Base-by-base conservation (phyloP, 345 rosid genomes). In the Noccaea bulbosa region DNA sequence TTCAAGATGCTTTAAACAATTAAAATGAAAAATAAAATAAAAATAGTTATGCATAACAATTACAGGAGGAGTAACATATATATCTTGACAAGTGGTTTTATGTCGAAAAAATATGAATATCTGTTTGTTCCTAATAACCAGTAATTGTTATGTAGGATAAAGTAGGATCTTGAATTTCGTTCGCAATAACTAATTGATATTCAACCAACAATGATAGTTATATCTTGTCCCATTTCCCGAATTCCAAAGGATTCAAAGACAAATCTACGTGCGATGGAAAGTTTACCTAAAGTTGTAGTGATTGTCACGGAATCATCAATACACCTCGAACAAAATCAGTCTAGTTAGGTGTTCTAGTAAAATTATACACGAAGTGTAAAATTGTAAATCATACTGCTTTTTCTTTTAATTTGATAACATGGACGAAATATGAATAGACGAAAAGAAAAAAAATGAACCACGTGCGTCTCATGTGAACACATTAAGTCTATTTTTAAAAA, bases 381-480 rank as follows among this genome's bases (percentile, higher is more conserved):
- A 16, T 17, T 17, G 5, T 33, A 5, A 5, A 33, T 5, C 6
- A 24, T 33, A 37, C 35, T 14, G 33, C 24, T 12, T 8, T 22
- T 43, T 6, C 34, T 5, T 11, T 40, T 45, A 20, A 40, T 27
- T 27, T 27, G 30, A 20, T 45, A 58, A 12, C 9, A 62, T 40
- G 57, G 68, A 59, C 67, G 33, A 20, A 33, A 43, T 39, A 55
- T 70, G 44, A 68, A 68, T 4, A 24, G 17, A 41, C 9, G 35
- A 7, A 60, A 32, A 12, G 4, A 20, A 24, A 8, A 48, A 4
- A 16, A n/a, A 47, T 4, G 20, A 46, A 39, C 7, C 46, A 75
- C 71, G 75, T 62, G 75, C 66, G 17, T 62, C 32, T 54, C 1
- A 69, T 69, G 65, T 69, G 70, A 69, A 69, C 75, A 33, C 75